Evolutionary conservation across 2,329 filamentous ascomycete species (phyloP).

Genomic region (Fusarium sp.): DNA sequence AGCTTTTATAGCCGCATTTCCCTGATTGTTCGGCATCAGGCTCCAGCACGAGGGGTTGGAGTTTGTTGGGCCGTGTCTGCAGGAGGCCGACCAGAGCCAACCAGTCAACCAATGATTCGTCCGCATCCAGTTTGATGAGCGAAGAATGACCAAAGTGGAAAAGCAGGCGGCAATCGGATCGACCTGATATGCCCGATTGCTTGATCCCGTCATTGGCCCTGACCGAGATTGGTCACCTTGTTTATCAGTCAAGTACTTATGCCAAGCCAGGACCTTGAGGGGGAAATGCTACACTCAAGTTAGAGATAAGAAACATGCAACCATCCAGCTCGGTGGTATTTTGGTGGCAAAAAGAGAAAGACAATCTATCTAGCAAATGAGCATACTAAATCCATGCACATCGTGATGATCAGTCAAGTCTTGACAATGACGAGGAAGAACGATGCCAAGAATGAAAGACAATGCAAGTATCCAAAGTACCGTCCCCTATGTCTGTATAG

Average conservation of each 20-base stretch:
- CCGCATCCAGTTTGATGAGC: not conserved
- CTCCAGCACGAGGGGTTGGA: not conserved
- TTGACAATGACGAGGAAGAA: not conserved
- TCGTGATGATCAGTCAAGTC: not conserved
- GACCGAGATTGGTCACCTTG: not conserved
- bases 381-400: not conserved
- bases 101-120: not conserved
- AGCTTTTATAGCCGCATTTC: not conserved
- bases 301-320: not conserved
- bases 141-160: not conserved
- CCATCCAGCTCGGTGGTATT: not conserved
- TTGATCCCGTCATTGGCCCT: not conserved
- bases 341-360: not conserved
- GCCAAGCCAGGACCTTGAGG: not conserved
- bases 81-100: slow-evolving; percentile 1
- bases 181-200: not conserved
- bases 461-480: not conserved
- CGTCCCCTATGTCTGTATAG: not conserved
- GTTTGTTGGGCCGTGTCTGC: not conserved
- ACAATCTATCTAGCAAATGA: not conserved
- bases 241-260: not conserved
- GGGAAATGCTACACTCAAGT: not conserved
- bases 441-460: not conserved
- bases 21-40: not conserved
- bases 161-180: not conserved